Evolutionary conservation across 2,329 filamentous ascomycete species (phyloP).

Genomic region (Aspergillus flavus): DNA sequence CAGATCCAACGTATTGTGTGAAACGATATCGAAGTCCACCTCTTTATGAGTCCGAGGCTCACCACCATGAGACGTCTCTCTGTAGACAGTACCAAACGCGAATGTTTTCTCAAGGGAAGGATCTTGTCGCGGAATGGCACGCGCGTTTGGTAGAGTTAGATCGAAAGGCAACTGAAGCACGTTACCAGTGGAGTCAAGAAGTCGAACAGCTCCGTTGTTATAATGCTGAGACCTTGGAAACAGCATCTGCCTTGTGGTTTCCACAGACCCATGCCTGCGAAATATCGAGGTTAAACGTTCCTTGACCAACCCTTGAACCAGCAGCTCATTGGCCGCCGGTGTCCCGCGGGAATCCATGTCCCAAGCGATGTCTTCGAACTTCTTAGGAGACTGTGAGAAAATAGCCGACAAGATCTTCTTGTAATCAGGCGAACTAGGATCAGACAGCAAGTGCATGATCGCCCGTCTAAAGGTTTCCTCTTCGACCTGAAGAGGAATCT

Average conservation of each 20-base stretch:
- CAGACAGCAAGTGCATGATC: slow-evolving; percentile 72
- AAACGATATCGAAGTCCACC: slow-evolving; percentile 96
- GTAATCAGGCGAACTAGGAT: slow-evolving; percentile 84
- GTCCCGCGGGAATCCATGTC: slow-evolving; percentile 65
- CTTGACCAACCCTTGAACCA: slow-evolving; percentile 74
- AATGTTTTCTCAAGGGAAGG: slow-evolving; percentile 74
- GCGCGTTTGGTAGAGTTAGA: slow-evolving; percentile 83
- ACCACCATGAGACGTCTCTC: slow-evolving; percentile 75
- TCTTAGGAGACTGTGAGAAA: slow-evolving; percentile 74
- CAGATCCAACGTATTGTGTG: slow-evolving; percentile 75
- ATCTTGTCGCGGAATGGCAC: slow-evolving; percentile 71
- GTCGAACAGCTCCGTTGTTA: slow-evolving; percentile 69
- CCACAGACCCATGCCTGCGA: slow-evolving; percentile 83
- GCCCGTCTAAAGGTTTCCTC: slow-evolving; percentile 86
- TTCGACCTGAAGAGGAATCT: slow-evolving; percentile 87
- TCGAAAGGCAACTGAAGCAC: slow-evolving; percentile 93
- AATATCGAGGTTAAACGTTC: slow-evolving; percentile 77
- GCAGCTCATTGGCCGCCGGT: slow-evolving; percentile 54
- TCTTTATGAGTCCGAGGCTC: slow-evolving; percentile 83
- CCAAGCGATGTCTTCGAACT: slow-evolving; percentile 80
- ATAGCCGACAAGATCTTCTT: slow-evolving; percentile 84
- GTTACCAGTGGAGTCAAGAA: slow-evolving; percentile 83
- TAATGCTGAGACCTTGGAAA: slow-evolving; percentile 86
- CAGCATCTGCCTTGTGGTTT: slow-evolving; percentile 71
- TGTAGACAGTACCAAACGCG: slow-evolving; percentile 84